phyloP scores from a whole-genome alignment of 2,329 filamentous ascomycete genomes.

The Anisogramma anomala region DNA sequence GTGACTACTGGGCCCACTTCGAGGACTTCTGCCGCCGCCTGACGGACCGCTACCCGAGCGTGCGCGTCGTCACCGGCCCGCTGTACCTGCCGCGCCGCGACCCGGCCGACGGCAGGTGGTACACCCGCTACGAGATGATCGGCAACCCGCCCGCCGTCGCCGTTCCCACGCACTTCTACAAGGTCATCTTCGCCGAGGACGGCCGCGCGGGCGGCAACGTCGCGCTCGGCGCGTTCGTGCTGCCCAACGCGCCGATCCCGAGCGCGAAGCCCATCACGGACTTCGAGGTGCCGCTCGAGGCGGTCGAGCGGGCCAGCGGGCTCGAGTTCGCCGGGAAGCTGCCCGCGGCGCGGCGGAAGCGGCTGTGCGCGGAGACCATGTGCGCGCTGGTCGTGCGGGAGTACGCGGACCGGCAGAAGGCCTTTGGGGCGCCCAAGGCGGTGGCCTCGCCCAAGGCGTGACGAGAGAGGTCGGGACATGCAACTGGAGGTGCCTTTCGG shows the following conservation, averaged over 20 bases:
- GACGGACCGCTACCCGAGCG: conserved; percentile 68
- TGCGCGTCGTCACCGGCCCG: conserved; percentile 86
- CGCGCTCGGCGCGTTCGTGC: conserved; percentile 83
- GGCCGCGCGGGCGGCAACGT: conserved; percentile 59
- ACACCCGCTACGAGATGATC: conserved; percentile 90
- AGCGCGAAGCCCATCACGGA: conserved; percentile 80
- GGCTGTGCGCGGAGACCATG: conserved; percentile 73
- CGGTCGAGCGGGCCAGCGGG: conserved; percentile 81
- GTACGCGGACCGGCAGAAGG: conserved; percentile 52
- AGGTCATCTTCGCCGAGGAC: conserved; percentile 94
- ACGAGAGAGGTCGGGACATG: not conserved
- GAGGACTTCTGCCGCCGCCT: conserved; percentile 91
- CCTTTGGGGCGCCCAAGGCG: conserved; percentile 32
- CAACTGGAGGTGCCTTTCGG: not conserved
- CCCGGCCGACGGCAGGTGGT: conserved; percentile 79
- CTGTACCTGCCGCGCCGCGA: conserved; percentile 84
- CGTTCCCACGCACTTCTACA: conserved; percentile 98
- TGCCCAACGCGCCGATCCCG: conserved; percentile 81
- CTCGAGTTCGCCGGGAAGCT: conserved; percentile 81
- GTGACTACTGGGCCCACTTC: conserved; percentile 98
- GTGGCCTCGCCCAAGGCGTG: conserved; percentile 6
- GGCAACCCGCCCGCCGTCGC: conserved; percentile 86
- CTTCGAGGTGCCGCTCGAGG: conserved; percentile 91
- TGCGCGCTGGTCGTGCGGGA: conserved; percentile 79
- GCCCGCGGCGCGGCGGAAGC: conserved; percentile 58